A percentile compares a stretch with the other conserved stretches of the same genome.
phyloP scores from a whole-genome alignment of 1,139 yeast genomes.

The Saccharomyces pastorianus region DNA sequence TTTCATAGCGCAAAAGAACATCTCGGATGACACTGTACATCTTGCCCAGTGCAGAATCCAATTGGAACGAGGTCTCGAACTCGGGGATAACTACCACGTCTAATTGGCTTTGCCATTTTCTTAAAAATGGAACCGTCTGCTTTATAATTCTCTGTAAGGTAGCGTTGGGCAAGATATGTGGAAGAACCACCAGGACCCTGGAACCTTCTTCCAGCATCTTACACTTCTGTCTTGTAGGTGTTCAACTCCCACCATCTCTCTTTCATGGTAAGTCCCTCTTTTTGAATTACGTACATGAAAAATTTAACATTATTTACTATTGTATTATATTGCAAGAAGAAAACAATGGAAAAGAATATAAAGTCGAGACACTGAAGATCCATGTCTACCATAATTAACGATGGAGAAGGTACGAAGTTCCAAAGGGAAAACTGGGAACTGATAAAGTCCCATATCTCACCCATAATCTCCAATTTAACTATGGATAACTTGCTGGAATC shows the following conservation, averaged over 20 bases:
- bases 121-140: not conserved
- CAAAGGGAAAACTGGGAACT: slow-evolving; percentile 17
- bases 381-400: too few species aligned
- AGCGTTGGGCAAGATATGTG: not conserved
- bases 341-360: not conserved
- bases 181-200: not conserved
- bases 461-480: slow-evolving; percentile 7
- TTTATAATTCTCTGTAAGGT: not conserved
- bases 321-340: not conserved
- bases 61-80: slow-evolving; percentile 16
- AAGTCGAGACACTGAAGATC: not conserved
- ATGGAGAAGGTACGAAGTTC: not conserved
- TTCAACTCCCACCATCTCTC: not conserved
- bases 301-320: not conserved
- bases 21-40: slow-evolving; percentile 25
- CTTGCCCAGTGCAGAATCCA: slow-evolving; percentile 25
- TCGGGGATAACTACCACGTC: slow-evolving; percentile 19
- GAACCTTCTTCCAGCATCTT: not conserved
- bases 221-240: not conserved
- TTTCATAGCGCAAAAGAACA: slow-evolving; percentile 10
- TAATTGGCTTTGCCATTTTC: slow-evolving; percentile 7
- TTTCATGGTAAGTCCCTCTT: not conserved
- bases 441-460: slow-evolving; percentile 10
- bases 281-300: not conserved
- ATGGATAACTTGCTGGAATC: slow-evolving; percentile 8